Evolutionary conservation across 306 rosid genomes (phyloP).

Genomic region (Herpetospermum pedunculosum): DNA sequence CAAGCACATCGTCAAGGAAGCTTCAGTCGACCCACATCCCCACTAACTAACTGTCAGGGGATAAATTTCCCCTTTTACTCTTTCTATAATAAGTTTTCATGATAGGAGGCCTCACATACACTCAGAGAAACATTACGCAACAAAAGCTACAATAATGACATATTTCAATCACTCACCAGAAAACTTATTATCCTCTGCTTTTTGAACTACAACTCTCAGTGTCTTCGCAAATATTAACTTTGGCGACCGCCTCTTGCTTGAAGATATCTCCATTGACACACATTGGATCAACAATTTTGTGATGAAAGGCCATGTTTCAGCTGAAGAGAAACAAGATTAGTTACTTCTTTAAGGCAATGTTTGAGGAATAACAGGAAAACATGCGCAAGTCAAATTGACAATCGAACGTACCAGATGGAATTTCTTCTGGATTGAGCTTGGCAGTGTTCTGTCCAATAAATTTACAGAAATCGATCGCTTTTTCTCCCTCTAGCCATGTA

Average conservation of each 20-base stretch:
- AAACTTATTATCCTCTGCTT: constrained; percentile 58
- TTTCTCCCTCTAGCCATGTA: constrained; percentile 91
- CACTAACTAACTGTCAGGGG: no score
- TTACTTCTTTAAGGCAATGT: not conserved
- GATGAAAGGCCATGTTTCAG: constrained; percentile 94
- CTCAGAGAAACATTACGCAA: not conserved
- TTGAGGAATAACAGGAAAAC: not conserved
- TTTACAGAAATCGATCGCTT: constrained; percentile 49
- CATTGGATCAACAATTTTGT: constrained; percentile 49
- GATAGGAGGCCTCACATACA: not conserved
- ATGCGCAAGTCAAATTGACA: not conserved
- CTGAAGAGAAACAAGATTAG: constrained; percentile 32
- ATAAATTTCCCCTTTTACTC: no score
- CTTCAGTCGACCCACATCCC: no score
- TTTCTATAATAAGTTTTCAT: not conserved
- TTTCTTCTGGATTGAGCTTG: constrained; percentile 57
- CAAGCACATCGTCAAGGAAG: no score
- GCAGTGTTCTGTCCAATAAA: constrained; percentile 55
- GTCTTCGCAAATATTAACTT: constrained; percentile 70
- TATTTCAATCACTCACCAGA: constrained; percentile 40
- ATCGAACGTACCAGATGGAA: constrained; percentile 47
- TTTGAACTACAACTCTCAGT: constrained; percentile 60
- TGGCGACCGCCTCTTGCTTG: constrained; percentile 57
- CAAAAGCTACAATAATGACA: not conserved
- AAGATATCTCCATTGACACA: constrained; percentile 60